A percentile compares a stretch with the other conserved stretches of the same genome.
Conservation (phyloP, 2,329 filamentous ascomycete species). For the Pyrenophora graminea region DNA sequence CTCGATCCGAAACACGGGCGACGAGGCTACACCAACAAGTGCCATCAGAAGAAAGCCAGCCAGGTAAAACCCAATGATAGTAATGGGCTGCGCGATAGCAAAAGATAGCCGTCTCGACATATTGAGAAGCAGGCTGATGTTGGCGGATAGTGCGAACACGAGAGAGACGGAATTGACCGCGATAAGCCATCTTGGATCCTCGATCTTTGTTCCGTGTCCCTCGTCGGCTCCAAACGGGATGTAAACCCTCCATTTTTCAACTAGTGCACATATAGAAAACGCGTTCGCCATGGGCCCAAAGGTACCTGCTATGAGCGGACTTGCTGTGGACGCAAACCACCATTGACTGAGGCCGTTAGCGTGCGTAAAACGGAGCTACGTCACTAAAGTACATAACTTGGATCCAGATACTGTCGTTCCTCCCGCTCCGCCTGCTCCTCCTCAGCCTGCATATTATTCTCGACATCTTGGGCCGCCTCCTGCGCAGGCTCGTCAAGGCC, state of each 20-base stretch:
- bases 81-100: slow-evolving; percentile 61
- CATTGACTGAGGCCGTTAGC: slow-evolving; percentile 50
- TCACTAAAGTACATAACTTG: slow-evolving; percentile 38
- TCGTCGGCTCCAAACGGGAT: slow-evolving; percentile 54
- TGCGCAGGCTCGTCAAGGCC: slow-evolving; percentile 57
- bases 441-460: slow-evolving; percentile 41
- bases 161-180: slow-evolving; percentile 62
- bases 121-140: slow-evolving; percentile 60
- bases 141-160: slow-evolving; percentile 58
- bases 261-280: slow-evolving; percentile 60
- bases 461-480: slow-evolving; percentile 53
- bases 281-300: slow-evolving; percentile 61
- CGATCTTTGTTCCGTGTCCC: slow-evolving; percentile 51
- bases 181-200: slow-evolving; percentile 60
- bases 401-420: slow-evolving; percentile 51
- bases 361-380: background rate
- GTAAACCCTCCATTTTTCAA: slow-evolving; percentile 60
- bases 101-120: slow-evolving; percentile 63
- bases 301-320: slow-evolving; percentile 60
- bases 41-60: slow-evolving; percentile 59
- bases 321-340: slow-evolving; percentile 66
- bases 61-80: slow-evolving; percentile 63
- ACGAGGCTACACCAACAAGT: slow-evolving; percentile 55
- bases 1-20: slow-evolving; percentile 50
- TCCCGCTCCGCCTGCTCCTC: slow-evolving; percentile 45